phyloP scores from a whole-genome alignment of 176 grass and related monocot genomes.

The Guadua angustifolia region DNA sequence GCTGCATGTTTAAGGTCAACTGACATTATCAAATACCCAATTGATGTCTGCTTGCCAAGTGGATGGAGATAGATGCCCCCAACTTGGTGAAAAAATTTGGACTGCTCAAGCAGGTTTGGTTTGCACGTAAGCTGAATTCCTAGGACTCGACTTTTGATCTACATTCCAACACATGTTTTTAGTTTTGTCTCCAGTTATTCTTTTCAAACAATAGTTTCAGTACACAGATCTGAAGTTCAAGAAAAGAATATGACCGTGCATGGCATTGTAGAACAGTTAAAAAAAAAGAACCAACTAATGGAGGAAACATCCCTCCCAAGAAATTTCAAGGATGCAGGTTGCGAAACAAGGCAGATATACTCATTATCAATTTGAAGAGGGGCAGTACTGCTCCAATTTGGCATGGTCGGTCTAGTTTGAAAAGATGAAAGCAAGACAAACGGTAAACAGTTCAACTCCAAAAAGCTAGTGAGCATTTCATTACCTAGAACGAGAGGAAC shows the following conservation, averaged over 20 bases:
- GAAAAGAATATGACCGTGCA: background rate
- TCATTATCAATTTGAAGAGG: conserved; percentile 3
- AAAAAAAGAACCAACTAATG: background rate
- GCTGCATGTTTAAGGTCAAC: conserved; percentile 40
- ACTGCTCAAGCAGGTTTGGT: background rate
- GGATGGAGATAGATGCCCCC: background rate
- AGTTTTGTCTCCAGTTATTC: background rate
- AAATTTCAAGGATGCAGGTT: background rate
- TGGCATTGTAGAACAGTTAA: background rate
- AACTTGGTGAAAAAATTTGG: conserved; percentile 5
- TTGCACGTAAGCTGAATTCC: background rate
- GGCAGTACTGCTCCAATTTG: conserved; percentile 9
- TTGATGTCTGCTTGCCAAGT: conserved; percentile 16
- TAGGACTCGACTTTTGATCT: background rate
- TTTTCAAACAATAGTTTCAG: background rate
- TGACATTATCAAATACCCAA: background rate
- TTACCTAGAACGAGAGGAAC: background rate
- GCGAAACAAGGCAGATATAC: background rate
- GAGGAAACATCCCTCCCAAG: background rate
- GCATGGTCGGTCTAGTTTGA: conserved; percentile 1
- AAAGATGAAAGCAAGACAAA: background rate
- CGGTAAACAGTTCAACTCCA: background rate
- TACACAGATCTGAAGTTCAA: conserved; percentile 13
- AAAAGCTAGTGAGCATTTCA: background rate
- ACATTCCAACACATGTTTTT: conserved; percentile 34